A percentile compares a stretch with the other conserved stretches of the same genome.
Evolutionary conservation across 345 rosid genomes (phyloP).

Genomic region (Mercurialis annua): DNA sequence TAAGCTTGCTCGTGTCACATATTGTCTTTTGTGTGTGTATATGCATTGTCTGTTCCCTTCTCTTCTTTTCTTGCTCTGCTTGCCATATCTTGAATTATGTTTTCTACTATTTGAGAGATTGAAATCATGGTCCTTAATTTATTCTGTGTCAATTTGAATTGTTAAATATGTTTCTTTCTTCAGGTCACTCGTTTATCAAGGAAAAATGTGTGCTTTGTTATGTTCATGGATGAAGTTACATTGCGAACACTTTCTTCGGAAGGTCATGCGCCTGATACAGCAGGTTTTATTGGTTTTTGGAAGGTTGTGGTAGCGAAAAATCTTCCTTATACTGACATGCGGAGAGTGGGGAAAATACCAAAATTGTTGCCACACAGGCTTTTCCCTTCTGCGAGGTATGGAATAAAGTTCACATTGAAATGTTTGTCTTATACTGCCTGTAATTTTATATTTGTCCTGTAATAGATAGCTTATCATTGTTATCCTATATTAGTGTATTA

Average conservation of each 20-base stretch:
- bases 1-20: not conserved
- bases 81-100: not conserved
- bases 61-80: no score
- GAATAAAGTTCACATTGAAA: slow-evolving; percentile 4
- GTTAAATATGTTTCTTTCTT: slow-evolving; percentile 20
- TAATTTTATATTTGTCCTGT: not conserved
- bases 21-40: not conserved
- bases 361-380: slow-evolving; percentile 85
- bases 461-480: not conserved
- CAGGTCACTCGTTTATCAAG: slow-evolving; percentile 84
- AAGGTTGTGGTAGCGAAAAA: slow-evolving; percentile 85
- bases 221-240: slow-evolving; percentile 86
- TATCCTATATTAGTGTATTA: not conserved
- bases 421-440: not conserved
- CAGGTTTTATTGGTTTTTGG: slow-evolving; percentile 93
- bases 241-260: slow-evolving; percentile 70
- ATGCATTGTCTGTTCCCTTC: no score
- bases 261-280: slow-evolving; percentile 68
- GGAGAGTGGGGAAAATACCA: slow-evolving; percentile 96
- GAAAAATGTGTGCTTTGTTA: slow-evolving; percentile 95
- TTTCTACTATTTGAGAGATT: slow-evolving; percentile 1
- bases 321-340: slow-evolving; percentile 84
- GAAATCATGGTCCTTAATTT: not conserved
- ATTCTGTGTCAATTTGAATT: not conserved
- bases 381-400: slow-evolving; percentile 96